phyloP scores from a whole-genome alignment of 2,329 filamentous ascomycete genomes.

The Hortaea werneckii region DNA sequence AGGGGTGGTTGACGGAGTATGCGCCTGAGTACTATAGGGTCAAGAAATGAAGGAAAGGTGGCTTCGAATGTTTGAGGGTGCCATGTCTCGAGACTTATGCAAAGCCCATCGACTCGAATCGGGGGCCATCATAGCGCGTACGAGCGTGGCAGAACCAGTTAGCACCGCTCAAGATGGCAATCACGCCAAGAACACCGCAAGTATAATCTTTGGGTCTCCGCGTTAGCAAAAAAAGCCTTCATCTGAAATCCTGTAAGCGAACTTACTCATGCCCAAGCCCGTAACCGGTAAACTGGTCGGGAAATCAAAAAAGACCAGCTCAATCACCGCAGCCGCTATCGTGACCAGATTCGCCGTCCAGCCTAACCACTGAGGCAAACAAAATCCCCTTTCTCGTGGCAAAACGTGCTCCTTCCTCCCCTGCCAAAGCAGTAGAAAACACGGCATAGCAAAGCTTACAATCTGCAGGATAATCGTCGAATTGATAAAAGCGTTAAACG shows the following conservation, averaged over 20 bases:
- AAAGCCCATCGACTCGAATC: background rate
- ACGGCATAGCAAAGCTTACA: background rate
- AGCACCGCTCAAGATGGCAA: background rate
- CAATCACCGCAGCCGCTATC: background rate
- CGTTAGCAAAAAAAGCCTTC: background rate
- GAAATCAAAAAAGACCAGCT: background rate
- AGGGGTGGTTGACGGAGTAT: constrained; percentile 83
- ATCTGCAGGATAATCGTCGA: background rate
- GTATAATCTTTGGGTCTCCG: background rate
- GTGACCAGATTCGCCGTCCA: background rate
- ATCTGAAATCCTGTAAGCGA: background rate
- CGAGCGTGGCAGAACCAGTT: background rate
- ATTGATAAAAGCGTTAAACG: background rate
- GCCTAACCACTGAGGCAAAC: background rate
- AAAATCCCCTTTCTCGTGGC: too few relatives aligned
- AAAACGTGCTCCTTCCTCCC: too few relatives aligned
- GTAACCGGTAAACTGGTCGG: background rate
- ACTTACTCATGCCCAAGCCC: background rate
- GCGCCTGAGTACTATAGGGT: constrained; percentile 52
- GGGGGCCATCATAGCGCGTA: background rate
- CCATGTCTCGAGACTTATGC: too few relatives aligned
- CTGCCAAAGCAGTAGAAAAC: too few relatives aligned
- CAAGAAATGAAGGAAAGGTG: background rate
- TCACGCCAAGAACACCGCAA: background rate
- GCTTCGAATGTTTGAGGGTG: background rate